Base-by-base conservation (phyloP, 1,284 basidiomycete species). In the Ceratobasidium sp. region DNA sequence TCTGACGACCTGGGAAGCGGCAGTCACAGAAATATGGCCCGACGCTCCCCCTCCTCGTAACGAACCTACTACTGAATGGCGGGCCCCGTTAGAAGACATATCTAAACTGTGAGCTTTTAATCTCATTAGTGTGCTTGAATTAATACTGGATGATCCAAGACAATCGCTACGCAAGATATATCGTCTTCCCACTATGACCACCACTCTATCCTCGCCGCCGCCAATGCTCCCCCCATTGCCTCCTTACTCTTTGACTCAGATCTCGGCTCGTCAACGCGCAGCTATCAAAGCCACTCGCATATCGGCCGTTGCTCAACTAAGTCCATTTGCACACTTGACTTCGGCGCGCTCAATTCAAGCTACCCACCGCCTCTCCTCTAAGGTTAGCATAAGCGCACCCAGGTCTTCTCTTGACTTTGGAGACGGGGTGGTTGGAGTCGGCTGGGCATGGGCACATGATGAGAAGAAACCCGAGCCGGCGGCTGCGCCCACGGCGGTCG, bases 361-460 rank as follows among this genome's bases (percentile, higher is more conserved):
- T n/a, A 38, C 61, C 4, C 59, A 75, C 26, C 59, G 71, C 26
- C 48, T 75, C 17, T 75, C 71, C 23, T 65, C 71, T 23, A 75
- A 65, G 48, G 26, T 33, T 23, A 75, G 71, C 48, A 44, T 75
- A 12, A 75, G 71, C 48, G 54, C 61, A 20, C 33, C 61, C 28
- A 64, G 38, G 33, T 54, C 71, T 65, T 75, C 71, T 54, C 61
- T 75, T 6, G 71, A 65, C 12, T 75, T 75, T 65, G 71, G 71
- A 20, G 59, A 61, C 33, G 71, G 48, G 7, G 71, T 75, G 23
- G 71, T 75, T 20, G 71, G 71, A 20, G 71, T 75, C 3, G 71
- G 71, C 1, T 75, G 71, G 71, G 71, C 71, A 13, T 75, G 71
- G 71, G 71, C 71, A 17, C 71, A 75, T 59, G 61, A 75, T 33